Evolutionary conservation across 495 filamentous ascomycete species (phyloP), one percentile per base, ranked within the genome.

Genomic region (Lophiostoma macrostomum): DNA sequence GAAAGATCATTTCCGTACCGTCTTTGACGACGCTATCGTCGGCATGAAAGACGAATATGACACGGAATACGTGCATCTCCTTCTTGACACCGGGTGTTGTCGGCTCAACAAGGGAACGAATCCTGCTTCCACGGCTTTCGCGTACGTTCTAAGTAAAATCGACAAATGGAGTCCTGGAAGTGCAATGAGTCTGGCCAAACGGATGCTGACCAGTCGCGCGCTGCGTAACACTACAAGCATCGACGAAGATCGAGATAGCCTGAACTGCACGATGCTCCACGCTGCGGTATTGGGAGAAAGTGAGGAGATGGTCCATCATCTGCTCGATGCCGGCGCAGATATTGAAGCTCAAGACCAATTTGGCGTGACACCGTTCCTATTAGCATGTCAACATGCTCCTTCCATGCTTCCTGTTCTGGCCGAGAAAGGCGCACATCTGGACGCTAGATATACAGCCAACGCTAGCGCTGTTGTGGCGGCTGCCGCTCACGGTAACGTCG

Each of bases 21-120:
- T 46, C n/a, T 24, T 57, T n/a, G 46, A 57, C 16, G 31, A 51
- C 23, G 53, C 53, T 14, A 39, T 57, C 23, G 30, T 36, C 13
- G 32, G 38, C n/a, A 44, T 57, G 53, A 36, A 57, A 18, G 29
- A 50, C 39, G 45, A 28, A 16, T 22, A 20, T 1, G 53, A 57
- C 39, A 50, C 38, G 8, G 30, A 44, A 50, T 24, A 50, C 0
- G 53, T 57, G 5, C 38, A 57, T 22, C 10, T 57, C 11, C 39
- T 57, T 8, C 53, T 57, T 38, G 25, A 27, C 29, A 38, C 11
- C 18, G 45, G 38, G 5, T 38, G 37, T 22, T 50, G 48, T 20
- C 24, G 29, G 7, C 50, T 57, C 45, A 57, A 57, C 39, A 32
- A 14, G 27, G 53, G 53, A 0, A 48, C 32, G 22, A 37, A 57